phyloP scores from a whole-genome alignment of 768 basidiomycete genomes.

The Hygrocybe coccinea region DNA sequence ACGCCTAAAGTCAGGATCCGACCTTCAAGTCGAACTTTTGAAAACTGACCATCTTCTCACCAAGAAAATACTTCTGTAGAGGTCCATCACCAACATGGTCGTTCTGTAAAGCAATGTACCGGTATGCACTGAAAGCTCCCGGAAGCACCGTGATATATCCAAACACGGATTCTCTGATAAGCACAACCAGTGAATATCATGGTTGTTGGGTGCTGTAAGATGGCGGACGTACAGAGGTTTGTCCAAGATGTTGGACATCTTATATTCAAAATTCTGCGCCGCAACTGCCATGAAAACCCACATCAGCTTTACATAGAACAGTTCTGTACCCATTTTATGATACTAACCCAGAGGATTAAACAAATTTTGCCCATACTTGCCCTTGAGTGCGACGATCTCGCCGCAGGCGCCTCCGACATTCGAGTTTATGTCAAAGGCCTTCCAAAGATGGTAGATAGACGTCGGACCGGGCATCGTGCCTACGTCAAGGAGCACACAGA shows the following conservation, averaged over 20 bases:
- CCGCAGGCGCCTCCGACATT: slow-evolving; percentile 92
- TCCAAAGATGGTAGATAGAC: slow-evolving; percentile 90
- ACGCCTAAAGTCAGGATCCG: neutral
- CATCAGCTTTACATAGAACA: neutral
- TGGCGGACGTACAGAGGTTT: slow-evolving; percentile 60
- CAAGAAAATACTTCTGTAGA: slow-evolving; percentile 92
- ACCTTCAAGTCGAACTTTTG: neutral
- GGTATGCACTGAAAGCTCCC: slow-evolving; percentile 88
- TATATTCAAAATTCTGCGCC: slow-evolving; percentile 92
- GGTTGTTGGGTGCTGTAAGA: neutral
- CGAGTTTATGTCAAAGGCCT: slow-evolving; percentile 88
- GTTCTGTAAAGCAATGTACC: slow-evolving; percentile 89
- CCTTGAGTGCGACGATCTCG: slow-evolving; percentile 92
- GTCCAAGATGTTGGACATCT: slow-evolving; percentile 90
- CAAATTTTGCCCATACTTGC: slow-evolving; percentile 71
- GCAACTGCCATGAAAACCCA: slow-evolving; percentile 46
- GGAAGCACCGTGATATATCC: slow-evolving; percentile 94
- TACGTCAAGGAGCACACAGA: slow-evolving; percentile 89
- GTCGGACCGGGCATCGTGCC: slow-evolving; percentile 78
- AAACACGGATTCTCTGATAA: slow-evolving; percentile 66
- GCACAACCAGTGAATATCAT: neutral
- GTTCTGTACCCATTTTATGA: neutral
- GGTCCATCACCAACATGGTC: slow-evolving; percentile 80
- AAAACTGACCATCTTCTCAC: slow-evolving; percentile 76
- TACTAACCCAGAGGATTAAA: slow-evolving; percentile 61